Evolutionary conservation across 371 early-diverging fungal genomes (phyloP), one percentile per base, ranked within the genome.

Genomic region (Mortierella sp.): DNA sequence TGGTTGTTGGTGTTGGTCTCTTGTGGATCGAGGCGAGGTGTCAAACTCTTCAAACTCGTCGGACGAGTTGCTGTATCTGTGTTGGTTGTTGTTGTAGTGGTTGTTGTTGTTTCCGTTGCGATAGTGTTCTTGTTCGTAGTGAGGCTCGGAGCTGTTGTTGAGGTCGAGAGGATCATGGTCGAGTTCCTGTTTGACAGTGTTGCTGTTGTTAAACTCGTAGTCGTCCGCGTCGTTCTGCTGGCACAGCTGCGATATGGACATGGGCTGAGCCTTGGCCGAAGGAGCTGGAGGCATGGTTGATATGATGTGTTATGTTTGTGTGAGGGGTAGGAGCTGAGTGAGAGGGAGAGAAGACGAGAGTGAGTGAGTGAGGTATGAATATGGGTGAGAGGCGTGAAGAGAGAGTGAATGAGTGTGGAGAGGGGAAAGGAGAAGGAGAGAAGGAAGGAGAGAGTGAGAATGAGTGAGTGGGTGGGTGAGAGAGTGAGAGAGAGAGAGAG

Each of bases 241-340:
- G 64, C 86, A 85, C 50, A 85, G 78, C 37, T 81, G 81, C 16
- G 86, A 85, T 81, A 85, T 85, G 72, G 86, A 85, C 86, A 85
- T 85, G 28, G 84, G 84, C 74, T 83, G 84, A 34, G 77, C 73
- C 75, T 83, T 83, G 73, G 76, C 26, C 73, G 81, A 75, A 46
- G 83, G 77, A 8, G 86, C 75, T 69, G 84, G 84, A 34, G 84
- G 80, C 84, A 83, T 83, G 14, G 69, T 67, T 40, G 73, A 11
- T n/a, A n/a, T n/a, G 31, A 19, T 64, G 34, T 64, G 64, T 37
- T 64, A 19, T 72, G 55, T 54, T n/a, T n/a, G n/a, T n/a, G n/a
- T n/a, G n/a, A 10, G 11, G 31, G 48, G 43, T 43, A 43, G 3
- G 43, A n/a, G 43, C 43, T 40, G 54, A 43, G 53, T 40, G 44